Evolutionary conservation across 805 yeast genomes (phyloP), one percentile per base, ranked within the genome.

Genomic region (Ogataea dorogensis): DNA sequence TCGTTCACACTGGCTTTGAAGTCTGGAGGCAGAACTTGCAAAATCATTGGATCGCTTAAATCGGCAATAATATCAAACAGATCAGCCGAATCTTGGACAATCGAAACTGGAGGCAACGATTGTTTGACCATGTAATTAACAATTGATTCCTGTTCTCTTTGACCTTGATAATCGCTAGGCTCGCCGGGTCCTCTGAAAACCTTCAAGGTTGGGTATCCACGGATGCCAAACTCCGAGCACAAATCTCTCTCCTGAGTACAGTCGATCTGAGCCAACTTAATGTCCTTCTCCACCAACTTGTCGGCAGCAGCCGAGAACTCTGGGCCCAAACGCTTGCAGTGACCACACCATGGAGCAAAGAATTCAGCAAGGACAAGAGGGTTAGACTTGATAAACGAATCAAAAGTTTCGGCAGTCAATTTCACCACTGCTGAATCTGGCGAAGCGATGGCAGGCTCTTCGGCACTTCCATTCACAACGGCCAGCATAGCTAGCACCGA

Each of bases 291-390:
- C 31, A 69, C 70, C 56, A 85, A 70, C 13, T 55, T 50, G 49
- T 80, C 78, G 33, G 91, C 86, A 34, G 95, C 95, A 50, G 74
- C 63, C 35, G 78, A 68, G 50, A 73, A 85, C 61, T 86, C 81
- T 22, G 96, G 96, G 9, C 87, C 95, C 47, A 86, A 67, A 32
- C 74, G 75, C 70, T 89, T 87, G 73, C 97, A 89, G 68, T 89
- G 93, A 12, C 96, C 96, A 72, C 97, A 89, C 97, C 98, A 91
- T 59, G 97, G 95, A 12, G 95, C 95, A 61, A 81, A 86, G 65
- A 86, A 86, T 64, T 86, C 95, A 14, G 91, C 83, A 44, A 86
- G 66, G 15, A 86, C 94, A 49, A 89, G 70, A 22, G 87, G 84
- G 67, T 89, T 83, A 38, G 72, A 77, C 31, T 67, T 63, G 46